Base-by-base conservation (phyloP, 345 rosid genomes). In the Turritis glabra region DNA sequence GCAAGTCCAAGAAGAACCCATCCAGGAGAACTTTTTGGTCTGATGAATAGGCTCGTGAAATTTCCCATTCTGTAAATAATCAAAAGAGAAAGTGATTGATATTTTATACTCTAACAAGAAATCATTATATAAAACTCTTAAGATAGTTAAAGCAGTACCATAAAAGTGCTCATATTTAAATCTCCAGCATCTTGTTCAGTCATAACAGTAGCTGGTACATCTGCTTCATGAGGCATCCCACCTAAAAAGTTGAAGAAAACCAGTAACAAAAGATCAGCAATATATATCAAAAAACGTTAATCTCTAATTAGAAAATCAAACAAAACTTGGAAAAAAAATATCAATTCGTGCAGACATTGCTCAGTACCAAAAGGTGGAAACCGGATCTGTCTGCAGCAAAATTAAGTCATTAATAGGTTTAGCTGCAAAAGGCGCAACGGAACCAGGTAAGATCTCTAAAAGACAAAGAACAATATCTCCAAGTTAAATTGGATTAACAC, bases 1-100 rank as follows among this genome's bases (percentile, higher is more conserved):
- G 69, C 87, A 87, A 7, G 72, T 87, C 90, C 90, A 85, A 2
- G 87, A 75, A 61, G 86, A 62, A 30, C 98, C 96, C 72, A 88
- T 55, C 98, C 98, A 92, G 3, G 62, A 74, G 71, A 83, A 67
- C 7, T 75, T 80, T 58, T 63, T 75, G 17, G 80, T 26, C 59
- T 53, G 27, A 11, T 60, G 74, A 51, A 72, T 33, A 72, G 71
- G 65, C 79, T 81, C 80, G 61, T 23, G 25, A 7, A 51, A 61
- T 30, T 80, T 81, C 50, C 59, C 29, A 37, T 71, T 85, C 89
- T 80, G 76, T 8, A 32, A 33, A 25, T 14, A 61, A 3, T n/a
- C 48, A 43, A 64, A 5, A 41, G 26, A 38, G 54, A 64, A 48
- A 26, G 12, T 9, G 38, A 30, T 51, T 29, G 14, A 23, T 47